Evolutionary conservation across 2,329 filamentous ascomycete species (phyloP).

Genomic region (Botrytis deweyae): DNA sequence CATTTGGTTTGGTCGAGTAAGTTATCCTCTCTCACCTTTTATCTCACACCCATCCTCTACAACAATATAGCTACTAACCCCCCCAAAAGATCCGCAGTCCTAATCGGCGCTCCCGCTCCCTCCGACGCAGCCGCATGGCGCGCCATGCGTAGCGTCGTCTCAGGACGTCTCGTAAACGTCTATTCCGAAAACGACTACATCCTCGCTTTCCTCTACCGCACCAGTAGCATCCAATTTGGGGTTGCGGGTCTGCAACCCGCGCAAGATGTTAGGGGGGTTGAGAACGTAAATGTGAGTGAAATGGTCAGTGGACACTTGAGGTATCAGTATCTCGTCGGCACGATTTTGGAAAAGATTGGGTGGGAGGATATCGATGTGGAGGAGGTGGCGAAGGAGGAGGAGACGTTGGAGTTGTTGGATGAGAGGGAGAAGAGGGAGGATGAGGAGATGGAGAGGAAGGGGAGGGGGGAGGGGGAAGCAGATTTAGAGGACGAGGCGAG

Average conservation of each 20-base stretch:
- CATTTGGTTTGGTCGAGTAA: conserved; percentile 79
- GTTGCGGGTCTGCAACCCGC: conserved; percentile 81
- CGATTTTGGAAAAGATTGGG: conserved; percentile 63
- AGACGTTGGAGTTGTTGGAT: conserved; percentile 45
- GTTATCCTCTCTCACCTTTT: conserved; percentile 35
- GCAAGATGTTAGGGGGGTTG: conserved; percentile 64
- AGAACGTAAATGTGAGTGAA: conserved; percentile 58
- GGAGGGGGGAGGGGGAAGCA: conserved; percentile 26
- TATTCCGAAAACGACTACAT: conserved; percentile 87
- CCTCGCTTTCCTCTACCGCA: conserved; percentile 82
- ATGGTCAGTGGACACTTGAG: conserved; percentile 67
- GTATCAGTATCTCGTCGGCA: conserved; percentile 67
- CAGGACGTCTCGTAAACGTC: conserved; percentile 81
- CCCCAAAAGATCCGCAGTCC: conserved; percentile 55
- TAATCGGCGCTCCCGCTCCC: conserved; percentile 79
- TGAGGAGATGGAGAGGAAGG: conserved; percentile 27
- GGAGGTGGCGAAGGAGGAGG: conserved; percentile 48
- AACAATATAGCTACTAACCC: not conserved
- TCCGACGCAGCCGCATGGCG: conserved; percentile 73
- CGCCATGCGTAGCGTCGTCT: conserved; percentile 72
- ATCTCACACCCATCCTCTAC: not conserved
- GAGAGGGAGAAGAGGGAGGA: conserved; percentile 44
- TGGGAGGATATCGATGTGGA: conserved; percentile 55
- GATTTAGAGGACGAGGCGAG: conserved; percentile 38
- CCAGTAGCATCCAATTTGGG: conserved; percentile 77